Conservation (phyloP, 2,329 filamentous ascomycete species). For the Nigrospora sphaerica region DNA sequence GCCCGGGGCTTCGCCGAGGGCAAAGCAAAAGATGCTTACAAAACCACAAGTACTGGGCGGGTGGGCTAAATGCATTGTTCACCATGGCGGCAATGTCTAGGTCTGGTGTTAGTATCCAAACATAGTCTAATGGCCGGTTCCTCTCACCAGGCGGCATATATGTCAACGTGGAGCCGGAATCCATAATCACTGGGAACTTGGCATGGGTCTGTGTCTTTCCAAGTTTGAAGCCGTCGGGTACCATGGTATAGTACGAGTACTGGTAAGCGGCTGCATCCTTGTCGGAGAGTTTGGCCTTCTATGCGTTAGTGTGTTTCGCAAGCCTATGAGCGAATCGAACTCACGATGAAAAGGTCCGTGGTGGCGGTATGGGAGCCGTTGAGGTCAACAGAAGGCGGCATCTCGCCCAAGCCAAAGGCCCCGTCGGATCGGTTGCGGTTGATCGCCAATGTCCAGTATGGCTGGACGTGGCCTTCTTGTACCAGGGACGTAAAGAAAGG, state of each 20-base stretch:
- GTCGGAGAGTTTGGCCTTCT: conserved; percentile 34
- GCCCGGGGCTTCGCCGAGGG: no score
- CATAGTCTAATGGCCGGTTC: neutral
- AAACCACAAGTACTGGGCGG: conserved; percentile 26
- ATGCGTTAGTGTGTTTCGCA: conserved; percentile 1
- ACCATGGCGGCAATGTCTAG: conserved; percentile 40
- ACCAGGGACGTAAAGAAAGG: conserved; percentile 43
- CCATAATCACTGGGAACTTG: conserved; percentile 42
- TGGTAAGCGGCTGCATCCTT: conserved; percentile 28
- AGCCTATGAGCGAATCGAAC: conserved; percentile 6
- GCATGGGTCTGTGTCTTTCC: conserved; percentile 31
- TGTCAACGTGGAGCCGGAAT: conserved; percentile 44
- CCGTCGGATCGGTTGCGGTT: conserved; percentile 38
- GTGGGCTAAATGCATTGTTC: conserved; percentile 37
- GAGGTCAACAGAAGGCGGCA: conserved; percentile 28
- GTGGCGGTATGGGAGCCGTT: conserved; percentile 15
- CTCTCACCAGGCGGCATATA: conserved; percentile 39
- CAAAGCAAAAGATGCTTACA: neutral
- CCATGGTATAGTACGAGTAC: conserved; percentile 46
- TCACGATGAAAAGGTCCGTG: conserved; percentile 38
- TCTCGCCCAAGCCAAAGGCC: conserved; percentile 38
- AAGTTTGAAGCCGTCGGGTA: conserved; percentile 40
- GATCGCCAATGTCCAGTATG: conserved; percentile 41
- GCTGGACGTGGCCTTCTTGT: conserved; percentile 34
- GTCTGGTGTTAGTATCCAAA: neutral